Evolutionary conservation across 2,329 filamentous ascomycete genomes (phyloP).

Genomic region (Sporothrix sp.): DNA sequence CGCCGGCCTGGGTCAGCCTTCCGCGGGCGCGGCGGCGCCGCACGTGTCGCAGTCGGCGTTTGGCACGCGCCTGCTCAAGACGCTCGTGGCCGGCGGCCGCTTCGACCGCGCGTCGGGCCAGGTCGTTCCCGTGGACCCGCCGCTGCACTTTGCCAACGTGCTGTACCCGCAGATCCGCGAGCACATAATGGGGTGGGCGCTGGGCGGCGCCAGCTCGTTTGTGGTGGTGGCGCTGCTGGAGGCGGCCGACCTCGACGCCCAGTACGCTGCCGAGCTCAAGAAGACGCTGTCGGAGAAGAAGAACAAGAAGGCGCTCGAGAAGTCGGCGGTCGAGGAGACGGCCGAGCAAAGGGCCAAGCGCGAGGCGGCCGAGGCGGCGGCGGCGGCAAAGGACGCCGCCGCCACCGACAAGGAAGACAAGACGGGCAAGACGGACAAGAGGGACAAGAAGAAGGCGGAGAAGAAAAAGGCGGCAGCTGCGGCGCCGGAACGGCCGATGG

Average conservation of each 20-base stretch:
- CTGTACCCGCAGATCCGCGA: conserved; percentile 76
- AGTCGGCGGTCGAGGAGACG: conserved; percentile 52
- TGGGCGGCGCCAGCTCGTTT: conserved; percentile 66
- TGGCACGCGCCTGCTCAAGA: conserved; percentile 80
- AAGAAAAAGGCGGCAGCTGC: conserved; percentile 5
- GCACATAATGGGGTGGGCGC: conserved; percentile 72
- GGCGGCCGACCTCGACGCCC: conserved; percentile 60
- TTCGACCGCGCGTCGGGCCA: conserved; percentile 68
- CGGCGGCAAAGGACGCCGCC: conserved; percentile 35
- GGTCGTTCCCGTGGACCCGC: conserved; percentile 61
- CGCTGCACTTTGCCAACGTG: conserved; percentile 68
- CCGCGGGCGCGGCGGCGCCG: conserved; percentile 26
- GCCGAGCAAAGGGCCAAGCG: conserved; percentile 39
- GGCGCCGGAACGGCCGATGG: conserved; percentile 33
- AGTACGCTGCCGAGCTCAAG: conserved; percentile 54
- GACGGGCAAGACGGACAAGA: conserved; percentile 37
- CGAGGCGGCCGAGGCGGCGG: conserved; percentile 35
- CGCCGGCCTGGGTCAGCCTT: conserved; percentile 31
- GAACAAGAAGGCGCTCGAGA: conserved; percentile 60
- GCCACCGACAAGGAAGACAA: conserved; percentile 39
- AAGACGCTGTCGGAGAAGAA: conserved; percentile 64
- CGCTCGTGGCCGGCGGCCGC: conserved; percentile 77
- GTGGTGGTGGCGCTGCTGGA: conserved; percentile 76
- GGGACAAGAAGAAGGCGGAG: conserved; percentile 28
- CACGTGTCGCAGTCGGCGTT: conserved; percentile 54